Evolutionary conservation across 176 grass and related monocot species (phyloP), one percentile per base, ranked within the genome.

Genomic region (Juncus inflexus): DNA sequence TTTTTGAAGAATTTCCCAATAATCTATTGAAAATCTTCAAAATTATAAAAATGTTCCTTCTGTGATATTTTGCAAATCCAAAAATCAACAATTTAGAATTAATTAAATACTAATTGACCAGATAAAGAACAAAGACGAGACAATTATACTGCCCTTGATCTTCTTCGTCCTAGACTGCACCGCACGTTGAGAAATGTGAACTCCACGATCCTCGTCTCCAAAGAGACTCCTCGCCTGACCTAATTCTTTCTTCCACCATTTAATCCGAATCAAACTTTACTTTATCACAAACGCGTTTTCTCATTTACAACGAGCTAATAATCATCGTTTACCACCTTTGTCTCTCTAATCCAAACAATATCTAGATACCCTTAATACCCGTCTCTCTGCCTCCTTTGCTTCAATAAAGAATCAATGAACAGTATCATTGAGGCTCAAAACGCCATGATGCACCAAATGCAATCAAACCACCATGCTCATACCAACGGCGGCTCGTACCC

Each of bases 341-440:
- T 79, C 60, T 56, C 10, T 41, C 14, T 16, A 47, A 14, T 58
- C 59, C 12, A 5, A 39, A 15, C 28, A 12, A 10, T 52, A 8
- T 58, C 12, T 4, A 9, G 57, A 47, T n/a, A 7, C 35, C 54
- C 3, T 28, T 8, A 3, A 40, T 58, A 39, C 38, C 41, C 35
- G 40, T 45, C 3, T 50, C 68, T 66, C 52, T 50, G 12, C 40
- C 61, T 52, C 39, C 0, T 55, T 60, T 60, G 39, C 54, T 71
- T 71, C 54, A 42, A 66, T 35, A 42, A 55, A 67, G 42, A 15
- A 52, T 58, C 37, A 41, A 90, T 83, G 87, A 83, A 83, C 77
- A 69, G 39, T 76, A 50, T 83, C 19, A 83, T 69, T 35, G 87
- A 80, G 58, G 86, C 74, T 35, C 77, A 80, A 37, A 55, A 58